phyloP scores from a whole-genome alignment of 129 eudicot genomes.

The Solidago caesia region DNA sequence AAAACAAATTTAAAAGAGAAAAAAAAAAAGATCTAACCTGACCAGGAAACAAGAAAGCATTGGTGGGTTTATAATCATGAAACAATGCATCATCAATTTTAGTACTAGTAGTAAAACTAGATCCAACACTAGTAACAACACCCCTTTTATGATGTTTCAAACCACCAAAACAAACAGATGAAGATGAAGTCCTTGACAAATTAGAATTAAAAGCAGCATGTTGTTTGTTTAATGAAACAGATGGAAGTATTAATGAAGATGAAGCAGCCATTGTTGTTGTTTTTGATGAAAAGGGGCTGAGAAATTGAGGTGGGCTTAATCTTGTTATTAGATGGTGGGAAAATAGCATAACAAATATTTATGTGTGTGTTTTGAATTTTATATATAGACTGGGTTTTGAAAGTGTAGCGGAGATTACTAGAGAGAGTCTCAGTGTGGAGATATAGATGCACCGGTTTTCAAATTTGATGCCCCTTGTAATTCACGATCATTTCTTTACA shows the following conservation, averaged over 20 bases:
- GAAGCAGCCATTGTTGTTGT: slow-evolving; percentile 49
- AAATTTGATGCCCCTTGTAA: slow-evolving; percentile 19
- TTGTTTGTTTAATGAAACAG: slow-evolving; percentile 11
- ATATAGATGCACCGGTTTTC: slow-evolving; percentile 14
- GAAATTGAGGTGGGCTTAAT: slow-evolving; percentile 24
- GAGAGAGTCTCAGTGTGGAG: background rate
- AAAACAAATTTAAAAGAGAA: background rate
- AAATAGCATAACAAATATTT: slow-evolving; percentile 32
- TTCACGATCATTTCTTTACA: too few species aligned
- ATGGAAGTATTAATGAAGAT: slow-evolving; percentile 43
- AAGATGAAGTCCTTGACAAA: slow-evolving; percentile 26
- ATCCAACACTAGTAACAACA: slow-evolving; percentile 40
- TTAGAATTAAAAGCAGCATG: slow-evolving; percentile 21
- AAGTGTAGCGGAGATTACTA: slow-evolving; percentile 53
- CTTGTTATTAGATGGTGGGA: slow-evolving; percentile 24
- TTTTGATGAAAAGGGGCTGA: slow-evolving; percentile 11
- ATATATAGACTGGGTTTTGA: background rate
- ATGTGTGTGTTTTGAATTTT: slow-evolving; percentile 7
- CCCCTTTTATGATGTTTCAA: slow-evolving; percentile 25
- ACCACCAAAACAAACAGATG: slow-evolving; percentile 28
- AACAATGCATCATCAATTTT: slow-evolving; percentile 62
- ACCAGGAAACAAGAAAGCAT: slow-evolving; percentile 90
- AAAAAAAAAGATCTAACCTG: slow-evolving; percentile 51
- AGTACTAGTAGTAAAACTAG: slow-evolving; percentile 50
- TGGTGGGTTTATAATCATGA: slow-evolving; percentile 63